A percentile compares a stretch with the other conserved stretches of the same genome.
phyloP scores from a whole-genome alignment of 208 protist genomes.

The Tritrichomonas musculus region DNA sequence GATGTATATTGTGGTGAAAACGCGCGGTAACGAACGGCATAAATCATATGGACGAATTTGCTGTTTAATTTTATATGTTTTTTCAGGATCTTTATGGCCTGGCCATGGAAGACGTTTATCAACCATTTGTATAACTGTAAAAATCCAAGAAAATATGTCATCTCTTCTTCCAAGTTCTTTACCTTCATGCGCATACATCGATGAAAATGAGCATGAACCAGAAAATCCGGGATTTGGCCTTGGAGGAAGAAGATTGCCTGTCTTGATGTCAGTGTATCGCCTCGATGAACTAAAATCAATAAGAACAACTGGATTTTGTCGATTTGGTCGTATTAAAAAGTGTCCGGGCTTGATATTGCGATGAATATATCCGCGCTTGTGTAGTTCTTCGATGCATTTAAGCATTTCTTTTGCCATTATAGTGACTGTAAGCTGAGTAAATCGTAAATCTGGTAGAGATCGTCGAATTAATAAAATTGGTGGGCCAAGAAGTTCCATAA shows the following conservation, averaged over 20 bases:
- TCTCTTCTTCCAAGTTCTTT: neutral
- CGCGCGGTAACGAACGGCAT: neutral
- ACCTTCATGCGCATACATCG: neutral
- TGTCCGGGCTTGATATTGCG: neutral
- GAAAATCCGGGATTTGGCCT: neutral
- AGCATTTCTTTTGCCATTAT: neutral
- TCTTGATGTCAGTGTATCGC: neutral
- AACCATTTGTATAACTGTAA: neutral
- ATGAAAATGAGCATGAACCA: neutral
- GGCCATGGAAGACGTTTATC: neutral
- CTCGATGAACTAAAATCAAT: neutral
- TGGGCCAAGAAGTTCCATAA: constrained; percentile 1
- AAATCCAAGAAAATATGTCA: neutral
- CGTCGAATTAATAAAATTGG: neutral
- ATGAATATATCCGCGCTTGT: neutral
- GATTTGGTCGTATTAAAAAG: neutral
- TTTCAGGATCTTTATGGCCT: neutral
- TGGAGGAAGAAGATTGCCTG: neutral
- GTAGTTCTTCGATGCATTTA: neutral
- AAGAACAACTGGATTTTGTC: neutral
- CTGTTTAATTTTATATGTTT: neutral
- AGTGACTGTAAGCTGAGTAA: neutral
- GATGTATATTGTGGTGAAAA: neutral
- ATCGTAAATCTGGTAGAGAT: neutral
- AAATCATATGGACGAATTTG: neutral